These are phyloP conservation scores for Podila clonocystis DNA, from an alignment of 192 early-diverging fungal species.

Conservation along the genomic window DNA sequence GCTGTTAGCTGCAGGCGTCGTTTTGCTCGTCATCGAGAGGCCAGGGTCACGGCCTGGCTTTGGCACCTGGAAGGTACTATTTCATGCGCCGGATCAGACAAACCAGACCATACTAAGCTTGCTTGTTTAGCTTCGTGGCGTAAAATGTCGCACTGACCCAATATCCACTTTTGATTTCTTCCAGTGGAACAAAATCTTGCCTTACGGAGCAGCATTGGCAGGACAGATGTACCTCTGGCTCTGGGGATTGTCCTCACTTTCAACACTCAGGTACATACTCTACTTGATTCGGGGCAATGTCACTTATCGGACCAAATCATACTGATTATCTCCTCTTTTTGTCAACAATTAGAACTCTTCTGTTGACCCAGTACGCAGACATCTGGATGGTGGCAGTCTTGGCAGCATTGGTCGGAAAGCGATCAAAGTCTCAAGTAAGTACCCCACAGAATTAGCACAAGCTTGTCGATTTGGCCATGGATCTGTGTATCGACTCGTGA, in stretches of 20 bases:
- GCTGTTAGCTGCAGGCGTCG: slow-evolving; percentile 9
- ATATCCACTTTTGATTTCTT: too few species aligned
- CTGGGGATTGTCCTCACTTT: slow-evolving; percentile 40
- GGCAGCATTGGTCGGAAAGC: slow-evolving; percentile 37
- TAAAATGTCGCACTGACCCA: background rate
- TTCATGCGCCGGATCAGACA: background rate
- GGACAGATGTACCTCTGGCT: slow-evolving; percentile 54
- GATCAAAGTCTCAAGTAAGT: slow-evolving; percentile 31
- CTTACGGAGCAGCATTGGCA: slow-evolving; percentile 32
- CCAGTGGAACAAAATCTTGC: slow-evolving; percentile 44
- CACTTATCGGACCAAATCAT: background rate
- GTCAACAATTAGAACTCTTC: slow-evolving; percentile 31
- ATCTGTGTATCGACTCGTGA: background rate
- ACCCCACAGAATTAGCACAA: background rate
- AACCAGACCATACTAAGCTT: background rate
- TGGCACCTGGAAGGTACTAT: slow-evolving; percentile 34
- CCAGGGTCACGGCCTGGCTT: slow-evolving; percentile 26
- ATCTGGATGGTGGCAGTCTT: slow-evolving; percentile 53
- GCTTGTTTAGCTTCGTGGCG: background rate
- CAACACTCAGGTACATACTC: slow-evolving; percentile 27
- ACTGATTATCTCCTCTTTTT: background rate
- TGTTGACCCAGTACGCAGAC: slow-evolving; percentile 54
- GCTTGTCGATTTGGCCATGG: background rate
- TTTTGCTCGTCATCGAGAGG: slow-evolving; percentile 30
- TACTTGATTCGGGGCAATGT: background rate